Percentiles rank a stretch among this genome's conserved stretches.
Evolutionary conservation across 75 land plant genomes (phyloP).

Genomic region (Picea sitchensis): DNA sequence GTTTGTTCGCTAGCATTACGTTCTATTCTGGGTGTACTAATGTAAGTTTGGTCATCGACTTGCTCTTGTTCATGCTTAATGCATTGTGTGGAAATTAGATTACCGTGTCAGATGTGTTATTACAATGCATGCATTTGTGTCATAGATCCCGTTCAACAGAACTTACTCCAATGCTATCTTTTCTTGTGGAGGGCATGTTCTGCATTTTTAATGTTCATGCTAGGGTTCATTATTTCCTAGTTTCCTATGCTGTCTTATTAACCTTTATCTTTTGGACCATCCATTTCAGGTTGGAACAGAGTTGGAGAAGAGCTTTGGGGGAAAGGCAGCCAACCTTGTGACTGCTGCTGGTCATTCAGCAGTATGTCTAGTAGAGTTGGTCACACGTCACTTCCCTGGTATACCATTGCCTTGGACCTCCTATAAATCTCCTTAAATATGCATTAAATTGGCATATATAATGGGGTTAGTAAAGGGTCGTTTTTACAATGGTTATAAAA

Average conservation of each 20-base stretch:
- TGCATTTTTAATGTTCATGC: background rate
- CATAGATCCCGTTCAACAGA: background rate
- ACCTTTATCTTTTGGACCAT: background rate
- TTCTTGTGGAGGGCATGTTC: background rate
- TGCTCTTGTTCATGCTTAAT: background rate
- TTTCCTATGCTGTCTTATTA: background rate
- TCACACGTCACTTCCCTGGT: conserved; percentile 93
- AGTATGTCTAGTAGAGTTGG: conserved; percentile 61
- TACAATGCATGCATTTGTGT: too few species aligned
- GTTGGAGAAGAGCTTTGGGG: conserved; percentile 79
- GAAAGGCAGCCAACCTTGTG: conserved; percentile 86
- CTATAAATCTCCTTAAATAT: background rate
- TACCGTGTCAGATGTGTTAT: too few species aligned
- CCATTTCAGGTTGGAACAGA: conserved; percentile 72
- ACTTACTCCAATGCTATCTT: background rate
- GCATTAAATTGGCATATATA: background rate
- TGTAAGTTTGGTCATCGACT: background rate
- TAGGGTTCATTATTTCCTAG: background rate
- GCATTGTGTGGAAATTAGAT: background rate
- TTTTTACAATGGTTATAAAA: background rate
- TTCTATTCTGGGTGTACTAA: background rate
- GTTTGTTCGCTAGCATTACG: background rate
- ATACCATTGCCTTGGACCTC: conserved; percentile 6
- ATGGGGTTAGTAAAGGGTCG: background rate
- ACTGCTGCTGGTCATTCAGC: conserved; percentile 82